phyloP scores from a whole-genome alignment of 2,329 filamentous ascomycete genomes.

The Colletotrichum shisoi region DNA sequence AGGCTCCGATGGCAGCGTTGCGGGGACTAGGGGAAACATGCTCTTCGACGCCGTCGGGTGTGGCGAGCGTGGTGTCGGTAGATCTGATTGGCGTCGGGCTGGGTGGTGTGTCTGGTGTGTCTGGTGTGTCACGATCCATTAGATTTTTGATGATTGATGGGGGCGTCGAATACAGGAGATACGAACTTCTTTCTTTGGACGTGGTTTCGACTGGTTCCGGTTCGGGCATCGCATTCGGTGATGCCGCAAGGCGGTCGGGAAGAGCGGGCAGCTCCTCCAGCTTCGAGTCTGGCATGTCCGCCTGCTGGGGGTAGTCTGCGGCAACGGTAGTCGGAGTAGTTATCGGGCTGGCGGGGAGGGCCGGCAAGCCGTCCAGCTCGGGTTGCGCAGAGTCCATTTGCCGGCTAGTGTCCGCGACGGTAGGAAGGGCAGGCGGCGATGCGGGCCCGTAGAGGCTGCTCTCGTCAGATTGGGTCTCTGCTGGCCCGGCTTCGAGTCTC shows the following conservation, averaged over 20 bases:
- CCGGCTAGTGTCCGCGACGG: not conserved
- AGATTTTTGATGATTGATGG: constrained; percentile 46
- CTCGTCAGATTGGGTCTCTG: not conserved
- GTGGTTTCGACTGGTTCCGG: constrained; percentile 52
- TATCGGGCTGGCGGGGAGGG: constrained; percentile 37
- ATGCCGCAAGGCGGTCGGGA: constrained; percentile 16
- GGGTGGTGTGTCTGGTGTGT: constrained; percentile 42
- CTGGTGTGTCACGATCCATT: constrained; percentile 40
- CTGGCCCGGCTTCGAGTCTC: not conserved
- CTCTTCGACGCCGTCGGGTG: constrained; percentile 44
- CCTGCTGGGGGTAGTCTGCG: not conserved
- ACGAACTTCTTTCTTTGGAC: constrained; percentile 55
- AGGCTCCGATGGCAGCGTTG: constrained; percentile 5
- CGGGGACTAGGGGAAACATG: constrained; percentile 37
- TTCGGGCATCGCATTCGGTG: constrained; percentile 46
- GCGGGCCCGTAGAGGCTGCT: not conserved
- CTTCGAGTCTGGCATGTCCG: constrained; percentile 7
- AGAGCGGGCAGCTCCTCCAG: constrained; percentile 31
- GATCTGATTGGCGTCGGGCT: constrained; percentile 44
- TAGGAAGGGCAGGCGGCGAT: constrained; percentile 18
- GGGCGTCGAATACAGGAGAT: constrained; percentile 53
- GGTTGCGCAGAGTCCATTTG: not conserved
- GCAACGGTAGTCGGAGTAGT: constrained; percentile 19
- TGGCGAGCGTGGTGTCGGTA: constrained; percentile 29
- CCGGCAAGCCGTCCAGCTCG: constrained; percentile 26